A percentile compares a stretch with the other conserved stretches of the same genome.
These are phyloP conservation scores for Kitagawia praeruptora DNA, from an alignment of 129 eudicot genomes.

Conservation along the genomic window DNA sequence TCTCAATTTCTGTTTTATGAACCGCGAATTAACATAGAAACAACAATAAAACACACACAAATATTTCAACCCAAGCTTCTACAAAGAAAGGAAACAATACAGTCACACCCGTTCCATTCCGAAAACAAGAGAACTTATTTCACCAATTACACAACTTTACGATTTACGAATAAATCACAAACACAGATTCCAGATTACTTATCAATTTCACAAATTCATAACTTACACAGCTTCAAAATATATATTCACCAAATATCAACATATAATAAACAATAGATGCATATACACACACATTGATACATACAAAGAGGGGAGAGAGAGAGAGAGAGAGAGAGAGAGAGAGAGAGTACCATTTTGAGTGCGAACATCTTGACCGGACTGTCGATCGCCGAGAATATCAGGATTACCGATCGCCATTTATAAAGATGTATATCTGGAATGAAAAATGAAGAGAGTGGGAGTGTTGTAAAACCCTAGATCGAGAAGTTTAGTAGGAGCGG, in stretches of 20 bases:
- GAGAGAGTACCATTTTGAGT: constrained; percentile 64
- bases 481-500: not conserved
- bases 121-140: not conserved
- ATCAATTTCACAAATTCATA: not conserved
- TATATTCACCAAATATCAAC: not conserved
- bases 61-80: too few species aligned
- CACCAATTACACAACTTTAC: not conserved
- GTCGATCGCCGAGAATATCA: constrained; percentile 93
- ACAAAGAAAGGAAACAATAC: too few species aligned
- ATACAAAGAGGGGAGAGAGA: not conserved
- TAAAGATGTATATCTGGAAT: constrained; percentile 3
- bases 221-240: not conserved
- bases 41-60: too few species aligned
- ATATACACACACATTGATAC: not conserved
- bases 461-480: constrained; percentile 5
- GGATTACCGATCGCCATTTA: constrained; percentile 49
- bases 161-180: not conserved
- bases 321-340: not conserved
- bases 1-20: not conserved
- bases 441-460: not conserved
- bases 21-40: too few species aligned
- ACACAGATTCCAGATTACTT: not conserved
- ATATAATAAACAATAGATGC: not conserved
- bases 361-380: constrained; percentile 97
- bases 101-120: not conserved